These are phyloP conservation scores for Nannochloropsis gaditana DNA, from an alignment of 108 stramenopile genomes.

Conservation along the genomic window DNA sequence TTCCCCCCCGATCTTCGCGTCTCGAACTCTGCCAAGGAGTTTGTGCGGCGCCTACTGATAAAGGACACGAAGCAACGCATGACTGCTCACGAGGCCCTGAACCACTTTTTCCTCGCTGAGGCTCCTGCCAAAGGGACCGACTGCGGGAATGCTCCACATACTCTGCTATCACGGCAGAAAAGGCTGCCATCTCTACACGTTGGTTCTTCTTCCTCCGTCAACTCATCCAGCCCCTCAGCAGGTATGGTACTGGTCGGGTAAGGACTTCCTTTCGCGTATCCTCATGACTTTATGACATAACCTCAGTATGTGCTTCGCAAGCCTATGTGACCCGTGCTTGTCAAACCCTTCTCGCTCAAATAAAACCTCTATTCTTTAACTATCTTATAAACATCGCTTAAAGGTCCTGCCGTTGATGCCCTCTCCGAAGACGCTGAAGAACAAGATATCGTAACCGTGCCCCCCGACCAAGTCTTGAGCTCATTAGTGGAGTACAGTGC, in stretches of 20 bases:
- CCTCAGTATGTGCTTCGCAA: too few relatives aligned
- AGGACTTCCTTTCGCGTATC: too few relatives aligned
- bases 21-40: constrained; percentile 33
- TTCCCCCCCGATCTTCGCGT: constrained; percentile 18
- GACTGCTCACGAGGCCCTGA: constrained; percentile 48
- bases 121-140: neutral
- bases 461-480: constrained; percentile 7
- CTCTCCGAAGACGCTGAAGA: neutral
- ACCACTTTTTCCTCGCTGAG: constrained; percentile 22
- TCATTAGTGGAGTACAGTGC: constrained; percentile 32
- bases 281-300: neutral
- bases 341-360: too few relatives aligned
- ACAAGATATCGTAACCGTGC: constrained; percentile 12
- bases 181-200: neutral
- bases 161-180: neutral
- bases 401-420: too few relatives aligned
- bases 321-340: too few relatives aligned
- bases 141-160: neutral
- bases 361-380: too few relatives aligned
- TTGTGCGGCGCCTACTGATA: constrained; percentile 35
- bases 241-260: neutral
- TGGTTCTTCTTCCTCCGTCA: neutral
- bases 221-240: neutral
- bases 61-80: constrained; percentile 39
- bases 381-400: too few relatives aligned